Evolutionary conservation across 2,329 filamentous ascomycete species (phyloP).

Genomic region (Paracamarosporium sp.): DNA sequence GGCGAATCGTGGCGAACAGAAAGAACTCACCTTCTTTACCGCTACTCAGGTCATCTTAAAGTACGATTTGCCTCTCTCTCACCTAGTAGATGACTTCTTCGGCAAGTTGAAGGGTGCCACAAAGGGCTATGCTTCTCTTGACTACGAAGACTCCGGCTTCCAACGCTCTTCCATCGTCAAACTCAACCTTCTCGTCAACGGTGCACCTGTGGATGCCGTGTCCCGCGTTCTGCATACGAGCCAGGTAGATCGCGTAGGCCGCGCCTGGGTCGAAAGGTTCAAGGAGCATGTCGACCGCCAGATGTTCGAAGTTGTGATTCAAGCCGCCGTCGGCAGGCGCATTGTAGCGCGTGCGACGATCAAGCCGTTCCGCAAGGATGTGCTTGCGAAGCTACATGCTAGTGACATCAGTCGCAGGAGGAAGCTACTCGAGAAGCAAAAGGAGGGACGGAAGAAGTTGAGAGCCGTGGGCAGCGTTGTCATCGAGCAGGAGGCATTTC

Average conservation of each 20-base stretch:
- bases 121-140: slow-evolving; percentile 93
- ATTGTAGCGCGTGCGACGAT: slow-evolving; percentile 92
- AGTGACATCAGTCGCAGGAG: slow-evolving; percentile 81
- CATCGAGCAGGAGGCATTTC: slow-evolving; percentile 96
- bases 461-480: slow-evolving; percentile 84
- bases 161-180: slow-evolving; percentile 81
- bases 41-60: slow-evolving; percentile 91
- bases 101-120: slow-evolving; percentile 93
- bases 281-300: slow-evolving; percentile 96
- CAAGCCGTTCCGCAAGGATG: slow-evolving; percentile 96
- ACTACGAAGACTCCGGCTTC: slow-evolving; percentile 96
- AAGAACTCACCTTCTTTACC: slow-evolving; percentile 87
- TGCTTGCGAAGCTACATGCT: slow-evolving; percentile 90
- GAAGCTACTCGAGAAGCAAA: slow-evolving; percentile 95
- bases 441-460: slow-evolving; percentile 89
- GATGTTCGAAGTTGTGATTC: slow-evolving; percentile 97
- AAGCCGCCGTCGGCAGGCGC: slow-evolving; percentile 81
- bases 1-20: slow-evolving; percentile 51
- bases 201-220: slow-evolving; percentile 90
- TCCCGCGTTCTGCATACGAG: slow-evolving; percentile 85
- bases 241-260: slow-evolving; percentile 80
- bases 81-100: slow-evolving; percentile 96
- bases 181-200: slow-evolving; percentile 92
- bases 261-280: slow-evolving; percentile 92
- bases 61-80: slow-evolving; percentile 85